Evolutionary conservation across 805 yeast species (phyloP).

Genomic region (Barnettozyma pratensis): DNA sequence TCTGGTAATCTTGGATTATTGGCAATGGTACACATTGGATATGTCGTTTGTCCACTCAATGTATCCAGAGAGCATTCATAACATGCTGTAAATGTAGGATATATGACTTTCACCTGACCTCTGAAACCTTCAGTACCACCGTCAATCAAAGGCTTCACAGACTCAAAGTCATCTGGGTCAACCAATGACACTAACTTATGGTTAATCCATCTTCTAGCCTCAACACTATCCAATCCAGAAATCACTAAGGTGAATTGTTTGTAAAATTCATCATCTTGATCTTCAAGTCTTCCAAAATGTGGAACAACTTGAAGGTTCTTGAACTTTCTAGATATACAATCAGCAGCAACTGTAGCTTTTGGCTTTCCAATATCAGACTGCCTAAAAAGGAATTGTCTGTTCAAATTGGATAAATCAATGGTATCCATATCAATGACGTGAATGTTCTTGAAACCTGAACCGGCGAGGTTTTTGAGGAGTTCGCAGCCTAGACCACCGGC

Average conservation of each 20-base stretch:
- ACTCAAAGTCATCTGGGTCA: conserved; percentile 41
- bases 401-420: conserved; percentile 83
- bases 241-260: conserved; percentile 64
- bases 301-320: conserved; percentile 46
- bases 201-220: conserved; percentile 90
- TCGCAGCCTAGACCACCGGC: conserved; percentile 98
- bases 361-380: conserved; percentile 78
- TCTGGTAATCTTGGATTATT: conserved; percentile 92
- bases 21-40: conserved; percentile 91
- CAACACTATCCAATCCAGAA: conserved; percentile 86
- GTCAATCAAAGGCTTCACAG: conserved; percentile 69
- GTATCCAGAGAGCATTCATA: conserved; percentile 87
- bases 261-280: conserved; percentile 58
- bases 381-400: conserved; percentile 84
- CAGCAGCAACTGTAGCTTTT: conserved; percentile 75
- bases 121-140: conserved; percentile 95
- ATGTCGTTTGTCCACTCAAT: conserved; percentile 54
- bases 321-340: conserved; percentile 46
- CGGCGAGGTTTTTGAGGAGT: conserved; percentile 68
- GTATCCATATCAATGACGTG: conserved; percentile 91
- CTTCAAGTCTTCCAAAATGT: conserved; percentile 60
- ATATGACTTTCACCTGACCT: conserved; percentile 83
- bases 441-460: conserved; percentile 70
- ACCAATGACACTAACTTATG: conserved; percentile 60
- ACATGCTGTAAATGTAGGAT: conserved; percentile 84